These are phyloP conservation scores for Aureobasidium zeae DNA, from an alignment of 2,329 filamentous ascomycete genomes.

Conservation along the genomic window DNA sequence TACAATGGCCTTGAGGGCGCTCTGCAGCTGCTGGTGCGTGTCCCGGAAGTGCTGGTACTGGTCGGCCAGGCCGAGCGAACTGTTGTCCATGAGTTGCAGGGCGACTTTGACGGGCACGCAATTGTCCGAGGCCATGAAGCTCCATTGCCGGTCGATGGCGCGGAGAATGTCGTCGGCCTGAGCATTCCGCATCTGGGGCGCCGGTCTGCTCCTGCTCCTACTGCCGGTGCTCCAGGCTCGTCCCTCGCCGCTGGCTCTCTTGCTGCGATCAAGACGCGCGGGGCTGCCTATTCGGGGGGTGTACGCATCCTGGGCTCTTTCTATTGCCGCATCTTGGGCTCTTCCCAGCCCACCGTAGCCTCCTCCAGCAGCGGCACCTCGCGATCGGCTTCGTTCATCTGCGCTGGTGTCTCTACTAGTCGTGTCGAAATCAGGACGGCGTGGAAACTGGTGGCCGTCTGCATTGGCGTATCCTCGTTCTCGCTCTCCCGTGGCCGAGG, in stretches of 20 bases:
- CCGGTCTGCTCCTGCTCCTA: slow-evolving; percentile 26
- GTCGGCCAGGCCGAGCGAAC: slow-evolving; percentile 83
- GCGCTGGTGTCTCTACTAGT: slow-evolving; percentile 29
- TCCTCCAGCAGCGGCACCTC: slow-evolving; percentile 34
- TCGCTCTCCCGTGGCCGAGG: slow-evolving; percentile 17
- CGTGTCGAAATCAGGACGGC: slow-evolving; percentile 28
- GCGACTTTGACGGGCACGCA: slow-evolving; percentile 90
- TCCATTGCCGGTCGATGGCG: slow-evolving; percentile 82
- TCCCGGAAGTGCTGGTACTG: slow-evolving; percentile 78
- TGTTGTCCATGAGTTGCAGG: slow-evolving; percentile 87
- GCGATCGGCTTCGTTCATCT: slow-evolving; percentile 27
- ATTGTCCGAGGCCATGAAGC: slow-evolving; percentile 77
- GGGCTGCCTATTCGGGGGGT: slow-evolving; percentile 22
- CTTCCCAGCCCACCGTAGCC: slow-evolving; percentile 22
- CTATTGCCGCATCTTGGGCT: slow-evolving; percentile 15
- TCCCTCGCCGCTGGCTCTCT: slow-evolving; percentile 31
- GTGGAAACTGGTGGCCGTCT: slow-evolving; percentile 25
- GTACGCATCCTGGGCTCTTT: slow-evolving; percentile 16
- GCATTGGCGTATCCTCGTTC: slow-evolving; percentile 32
- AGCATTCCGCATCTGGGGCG: slow-evolving; percentile 11
- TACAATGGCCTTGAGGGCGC: slow-evolving; percentile 85
- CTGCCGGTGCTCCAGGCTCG: slow-evolving; percentile 21
- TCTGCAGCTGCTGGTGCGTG: slow-evolving; percentile 81
- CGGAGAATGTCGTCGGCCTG: slow-evolving; percentile 53
- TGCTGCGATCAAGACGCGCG: slow-evolving; percentile 35